Evolutionary conservation across 306 rosid species (phyloP), one percentile per base, ranked within the genome.

Genomic region (Vicia sativa): DNA sequence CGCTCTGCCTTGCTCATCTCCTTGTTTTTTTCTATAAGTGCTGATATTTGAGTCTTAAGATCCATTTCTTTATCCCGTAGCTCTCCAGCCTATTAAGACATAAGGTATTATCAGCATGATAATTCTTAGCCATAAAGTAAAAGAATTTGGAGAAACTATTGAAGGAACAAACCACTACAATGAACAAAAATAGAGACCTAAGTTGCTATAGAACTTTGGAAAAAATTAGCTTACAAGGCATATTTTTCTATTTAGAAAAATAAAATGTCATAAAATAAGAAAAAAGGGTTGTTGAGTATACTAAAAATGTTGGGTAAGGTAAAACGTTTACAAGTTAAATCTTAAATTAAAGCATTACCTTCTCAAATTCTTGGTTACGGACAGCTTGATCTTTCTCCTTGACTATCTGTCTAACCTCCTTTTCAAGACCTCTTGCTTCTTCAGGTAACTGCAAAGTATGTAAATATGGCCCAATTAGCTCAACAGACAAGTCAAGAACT

Each of bases 1-100:
- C 83, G 89, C 82, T 92, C 97, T 29, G 97, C 97, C 84, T 92
- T 92, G 73, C 85, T 87, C 96, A 92, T 92, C 77, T 92, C 97
- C 77, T 89, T 92, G 78, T 95, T 95, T 79, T 92, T 92, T 59
- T 89, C 95, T 19, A 87, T 81, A 45, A 92, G 71, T 62, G 91
- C 76, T 9, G 96, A 80, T 61, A 92, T 92, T 82, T 92, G 93
- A n/a, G 92, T 74, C 86, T 87, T 89, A 0, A 89, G 85, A 75
- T 92, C 97, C 95, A 89, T 92, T 84, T 92, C 97, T 83, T 74
- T 85, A 72, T 92, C 97, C 18, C 97, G 87, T 29, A 92, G 79
- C 72, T 89, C 97, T 37, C 96, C 96, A 74, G 97, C 97, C 97
- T 92, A 82, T 54, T 62, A 54, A 71, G 45, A 66, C 77, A 74